Evolutionary conservation across 768 basidiomycete species (phyloP).

Genomic region (Hygrophorus pudorinus): DNA sequence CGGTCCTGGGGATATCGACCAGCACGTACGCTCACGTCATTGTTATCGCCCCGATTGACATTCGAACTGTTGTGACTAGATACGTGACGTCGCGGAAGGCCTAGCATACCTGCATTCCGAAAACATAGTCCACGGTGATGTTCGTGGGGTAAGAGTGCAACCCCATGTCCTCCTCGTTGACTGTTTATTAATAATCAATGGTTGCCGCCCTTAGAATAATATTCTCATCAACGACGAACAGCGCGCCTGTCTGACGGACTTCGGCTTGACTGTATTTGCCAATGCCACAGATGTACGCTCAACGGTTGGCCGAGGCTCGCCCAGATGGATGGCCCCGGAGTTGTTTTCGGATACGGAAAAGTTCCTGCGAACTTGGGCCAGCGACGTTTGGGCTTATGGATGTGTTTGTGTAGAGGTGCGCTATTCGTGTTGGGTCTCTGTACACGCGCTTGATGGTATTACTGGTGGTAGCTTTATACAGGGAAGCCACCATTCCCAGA

Average conservation of each 20-base stretch:
- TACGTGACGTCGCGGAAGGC: constrained; percentile 14
- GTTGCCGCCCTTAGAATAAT: constrained; percentile 14
- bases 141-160: constrained; percentile 9
- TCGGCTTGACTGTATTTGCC: constrained; percentile 22
- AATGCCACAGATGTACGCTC: constrained; percentile 19
- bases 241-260: constrained; percentile 25
- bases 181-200: not conserved
- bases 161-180: not conserved
- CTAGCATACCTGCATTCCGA: constrained; percentile 15
- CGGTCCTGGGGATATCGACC: constrained; percentile 12
- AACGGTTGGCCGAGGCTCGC: constrained; percentile 15
- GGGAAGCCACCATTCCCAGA: no score
- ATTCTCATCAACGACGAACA: constrained; percentile 21
- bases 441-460: no score
- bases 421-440: no score
- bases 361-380: constrained; percentile 18
- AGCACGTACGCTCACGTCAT: constrained; percentile 8
- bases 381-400: constrained; percentile 24
- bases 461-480: no score
- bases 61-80: not conserved
- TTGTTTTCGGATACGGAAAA: constrained; percentile 16
- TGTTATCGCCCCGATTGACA: not conserved
- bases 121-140: constrained; percentile 14
- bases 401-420: constrained; percentile 23
- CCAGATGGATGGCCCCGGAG: constrained; percentile 28